Base-by-base conservation (phyloP, 495 filamentous ascomycete species). In the Aspergillus sclerotioniger region DNA sequence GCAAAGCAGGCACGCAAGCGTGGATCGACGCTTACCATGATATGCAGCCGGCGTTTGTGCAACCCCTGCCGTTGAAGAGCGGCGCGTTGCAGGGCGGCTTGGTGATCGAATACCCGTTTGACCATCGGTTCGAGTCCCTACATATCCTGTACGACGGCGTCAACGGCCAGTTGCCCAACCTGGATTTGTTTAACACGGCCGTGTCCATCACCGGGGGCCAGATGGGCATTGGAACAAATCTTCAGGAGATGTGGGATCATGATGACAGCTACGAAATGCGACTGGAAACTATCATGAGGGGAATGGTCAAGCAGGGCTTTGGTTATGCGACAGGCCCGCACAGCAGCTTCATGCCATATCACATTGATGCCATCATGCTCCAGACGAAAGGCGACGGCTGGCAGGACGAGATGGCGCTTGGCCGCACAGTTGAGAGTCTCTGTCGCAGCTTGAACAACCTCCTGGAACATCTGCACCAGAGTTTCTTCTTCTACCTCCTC, bases 1-100 rank as follows among this genome's bases (percentile, higher is more conserved):
- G 91, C 67, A 88, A 85, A 54, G 86, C 90, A 16, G 94, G 92
- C 3, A 90, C 92, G 6, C 92, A 98, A 72, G 94, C 94, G 28
- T 98, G 95, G 94, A 89, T 96, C 21, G 91, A 96, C 63, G 95
- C 95, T 3, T 98, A 98, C 72, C 94, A 98, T 70, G 87, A 96
- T 62, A 86, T 90, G 41, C 90, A 97, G 62, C 80, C 87, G 0
- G 61, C 71, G 6, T 79, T 77, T 15, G 87, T 96, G 25, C 83
- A 86, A 31, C 80, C 90, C n/a, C 76, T 98, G 15, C 87, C 92
- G 0, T 73, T 98, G 63, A 98, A 96, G 74, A 92, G 90, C 49
- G 94, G 94, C 13, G 89, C 91, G 5, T 80, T 98, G 52, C 94
- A 98, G 76, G 94, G 92, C 8, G 95, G 90, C 19, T 75, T 98